phyloP scores from a whole-genome alignment of 495 filamentous ascomycete genomes.

The Staphylotrichum longicolle region DNA sequence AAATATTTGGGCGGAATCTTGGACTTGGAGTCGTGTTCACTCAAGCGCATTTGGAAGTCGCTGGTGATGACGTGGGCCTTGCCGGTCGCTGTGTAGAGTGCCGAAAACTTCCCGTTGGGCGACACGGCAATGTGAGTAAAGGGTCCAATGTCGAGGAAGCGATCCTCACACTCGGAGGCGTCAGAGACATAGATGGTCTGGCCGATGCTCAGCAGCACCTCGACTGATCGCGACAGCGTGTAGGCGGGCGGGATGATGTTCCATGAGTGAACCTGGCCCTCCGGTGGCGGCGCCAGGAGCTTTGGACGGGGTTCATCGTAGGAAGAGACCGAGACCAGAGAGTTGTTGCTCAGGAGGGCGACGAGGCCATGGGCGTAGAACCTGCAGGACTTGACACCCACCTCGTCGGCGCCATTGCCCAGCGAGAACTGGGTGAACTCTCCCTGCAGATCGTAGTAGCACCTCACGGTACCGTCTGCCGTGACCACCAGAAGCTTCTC shows the following conservation, averaged over 20 bases:
- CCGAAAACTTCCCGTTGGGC: conserved; percentile 83
- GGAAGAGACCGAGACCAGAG: conserved; percentile 77
- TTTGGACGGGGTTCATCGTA: conserved; percentile 91
- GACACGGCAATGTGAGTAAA: conserved; percentile 88
- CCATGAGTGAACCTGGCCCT: conserved; percentile 83
- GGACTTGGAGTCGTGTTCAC: conserved; percentile 85
- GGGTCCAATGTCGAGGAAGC: conserved; percentile 83
- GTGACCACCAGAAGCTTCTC: conserved; percentile 89
- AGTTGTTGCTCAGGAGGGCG: conserved; percentile 86
- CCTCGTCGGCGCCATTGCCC: conserved; percentile 83
- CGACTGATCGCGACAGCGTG: conserved; percentile 90
- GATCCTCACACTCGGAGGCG: conserved; percentile 84
- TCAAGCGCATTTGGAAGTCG: conserved; percentile 87
- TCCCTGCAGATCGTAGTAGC: conserved; percentile 86
- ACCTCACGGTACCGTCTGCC: conserved; percentile 84
- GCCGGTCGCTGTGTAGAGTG: conserved; percentile 80
- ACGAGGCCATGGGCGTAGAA: conserved; percentile 94
- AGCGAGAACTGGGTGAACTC: conserved; percentile 97
- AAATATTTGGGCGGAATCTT: conserved; percentile 84
- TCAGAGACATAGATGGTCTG: conserved; percentile 85
- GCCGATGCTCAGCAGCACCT: conserved; percentile 83
- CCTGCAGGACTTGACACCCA: conserved; percentile 74
- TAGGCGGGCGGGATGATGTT: conserved; percentile 82
- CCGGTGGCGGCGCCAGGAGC: conserved; percentile 71
- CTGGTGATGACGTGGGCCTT: conserved; percentile 91